phyloP scores from a whole-genome alignment of 805 yeast species.

The Candida fluviatilis region DNA sequence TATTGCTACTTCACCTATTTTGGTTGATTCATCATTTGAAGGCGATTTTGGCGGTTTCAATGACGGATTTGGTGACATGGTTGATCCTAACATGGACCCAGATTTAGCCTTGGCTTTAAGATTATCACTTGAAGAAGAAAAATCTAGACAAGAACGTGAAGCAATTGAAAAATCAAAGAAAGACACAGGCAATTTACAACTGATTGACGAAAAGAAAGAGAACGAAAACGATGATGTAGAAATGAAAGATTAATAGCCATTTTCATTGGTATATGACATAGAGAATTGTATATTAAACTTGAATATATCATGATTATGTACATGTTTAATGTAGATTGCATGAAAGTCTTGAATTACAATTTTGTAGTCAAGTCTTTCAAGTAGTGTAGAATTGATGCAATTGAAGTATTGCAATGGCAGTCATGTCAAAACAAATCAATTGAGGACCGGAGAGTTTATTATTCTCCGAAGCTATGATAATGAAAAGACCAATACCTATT shows the following conservation, averaged over 20 bases:
- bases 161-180: conserved; percentile 32
- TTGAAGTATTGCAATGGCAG: no score
- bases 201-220: conserved; percentile 26
- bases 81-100: conserved; percentile 91
- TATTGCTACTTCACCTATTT: conserved; percentile 70
- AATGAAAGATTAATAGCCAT: conserved; percentile 11
- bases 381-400: no score
- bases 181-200: conserved; percentile 21
- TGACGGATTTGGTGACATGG: conserved; percentile 37
- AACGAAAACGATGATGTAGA: conserved; percentile 13
- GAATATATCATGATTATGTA: background rate
- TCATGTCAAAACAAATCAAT: no score
- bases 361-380: no score
- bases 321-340: no score
- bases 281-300: background rate
- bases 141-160: conserved; percentile 82
- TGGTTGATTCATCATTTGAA: conserved; percentile 60
- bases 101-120: conserved; percentile 95
- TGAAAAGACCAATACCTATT: no score
- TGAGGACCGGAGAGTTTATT: no score
- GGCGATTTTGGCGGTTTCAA: conserved; percentile 45
- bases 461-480: no score
- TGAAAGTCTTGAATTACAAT: no score
- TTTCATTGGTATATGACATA: background rate
- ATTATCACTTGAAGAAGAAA: conserved; percentile 91